Evolutionary conservation across 257 asterid species (phyloP).

Genomic region (Handroanthus guayacan): DNA sequence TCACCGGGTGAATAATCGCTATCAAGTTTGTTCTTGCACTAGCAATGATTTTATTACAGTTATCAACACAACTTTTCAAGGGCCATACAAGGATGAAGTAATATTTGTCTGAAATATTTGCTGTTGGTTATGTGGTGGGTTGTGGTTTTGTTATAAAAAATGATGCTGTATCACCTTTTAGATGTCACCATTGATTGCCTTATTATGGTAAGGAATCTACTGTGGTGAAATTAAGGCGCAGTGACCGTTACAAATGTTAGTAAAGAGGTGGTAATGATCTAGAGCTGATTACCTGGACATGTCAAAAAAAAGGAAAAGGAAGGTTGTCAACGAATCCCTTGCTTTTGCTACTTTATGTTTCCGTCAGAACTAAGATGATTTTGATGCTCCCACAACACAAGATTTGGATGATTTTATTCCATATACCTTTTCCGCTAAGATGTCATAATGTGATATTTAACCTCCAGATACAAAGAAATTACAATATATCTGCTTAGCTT

Average conservation of each 20-base stretch:
- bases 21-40: neutral
- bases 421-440: neutral
- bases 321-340: conserved; percentile 30
- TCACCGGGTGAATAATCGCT: conserved; percentile 32
- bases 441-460: neutral
- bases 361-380: conserved; percentile 33
- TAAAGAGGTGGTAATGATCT: conserved; percentile 8
- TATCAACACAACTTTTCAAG: too few relatives aligned
- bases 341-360: conserved; percentile 35
- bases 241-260: neutral
- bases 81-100: neutral
- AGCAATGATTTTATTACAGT: too few relatives aligned
- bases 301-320: conserved; percentile 28
- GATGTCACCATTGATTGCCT: neutral
- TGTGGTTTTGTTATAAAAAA: neutral
- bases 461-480: neutral
- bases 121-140: neutral
- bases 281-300: conserved; percentile 22
- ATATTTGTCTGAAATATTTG: neutral
- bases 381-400: conserved; percentile 29
- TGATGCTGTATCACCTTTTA: neutral
- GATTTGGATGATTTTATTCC: conserved; percentile 23
- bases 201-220: neutral
- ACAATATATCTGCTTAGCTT: neutral
- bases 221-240: neutral